These are phyloP conservation scores for Peronosclerospora sorghi DNA, from an alignment of 352 stramenopile genomes.

Conservation along the genomic window DNA sequence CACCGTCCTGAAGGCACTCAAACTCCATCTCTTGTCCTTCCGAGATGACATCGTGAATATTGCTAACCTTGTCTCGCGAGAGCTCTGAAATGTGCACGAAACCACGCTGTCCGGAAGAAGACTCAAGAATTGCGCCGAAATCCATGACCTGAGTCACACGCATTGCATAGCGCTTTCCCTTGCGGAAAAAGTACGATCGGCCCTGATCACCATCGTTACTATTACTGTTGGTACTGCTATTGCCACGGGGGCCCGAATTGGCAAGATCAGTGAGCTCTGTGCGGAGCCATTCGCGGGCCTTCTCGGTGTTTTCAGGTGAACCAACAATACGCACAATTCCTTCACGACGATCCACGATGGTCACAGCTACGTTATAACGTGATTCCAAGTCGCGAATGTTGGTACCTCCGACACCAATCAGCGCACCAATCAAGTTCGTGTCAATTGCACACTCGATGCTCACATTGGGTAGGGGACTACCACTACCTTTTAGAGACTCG, in stretches of 20 bases:
- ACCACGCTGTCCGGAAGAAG: conserved; percentile 70
- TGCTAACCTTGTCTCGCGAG: conserved; percentile 42
- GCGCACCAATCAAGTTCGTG: conserved; percentile 34
- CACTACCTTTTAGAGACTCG: conserved; percentile 36
- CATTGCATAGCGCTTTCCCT: conserved; percentile 86
- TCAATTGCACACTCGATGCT: conserved; percentile 56
- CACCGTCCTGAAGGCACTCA: conserved; percentile 63
- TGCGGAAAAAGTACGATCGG: conserved; percentile 58
- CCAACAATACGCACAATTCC: conserved; percentile 86
- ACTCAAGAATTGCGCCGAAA: conserved; percentile 89
- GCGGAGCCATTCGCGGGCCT: conserved; percentile 65
- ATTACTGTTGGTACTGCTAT: conserved; percentile 7
- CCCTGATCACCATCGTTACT: conserved; percentile 4
- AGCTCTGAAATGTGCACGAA: conserved; percentile 94
- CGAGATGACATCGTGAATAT: conserved; percentile 51
- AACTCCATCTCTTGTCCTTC: conserved; percentile 72
- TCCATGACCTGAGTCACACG: conserved; percentile 91
- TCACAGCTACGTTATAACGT: conserved; percentile 44
- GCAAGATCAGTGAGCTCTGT: conserved; percentile 21
- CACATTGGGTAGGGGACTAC: conserved; percentile 23
- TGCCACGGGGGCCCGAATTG: conserved; percentile 2
- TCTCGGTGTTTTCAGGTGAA: conserved; percentile 49
- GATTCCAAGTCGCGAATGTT: conserved; percentile 70
- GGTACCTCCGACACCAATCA: conserved; percentile 67
- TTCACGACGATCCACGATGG: conserved; percentile 69